Evolutionary conservation across 805 yeast species (phyloP).

Genomic region (Saccharomycopsis schoenii): DNA sequence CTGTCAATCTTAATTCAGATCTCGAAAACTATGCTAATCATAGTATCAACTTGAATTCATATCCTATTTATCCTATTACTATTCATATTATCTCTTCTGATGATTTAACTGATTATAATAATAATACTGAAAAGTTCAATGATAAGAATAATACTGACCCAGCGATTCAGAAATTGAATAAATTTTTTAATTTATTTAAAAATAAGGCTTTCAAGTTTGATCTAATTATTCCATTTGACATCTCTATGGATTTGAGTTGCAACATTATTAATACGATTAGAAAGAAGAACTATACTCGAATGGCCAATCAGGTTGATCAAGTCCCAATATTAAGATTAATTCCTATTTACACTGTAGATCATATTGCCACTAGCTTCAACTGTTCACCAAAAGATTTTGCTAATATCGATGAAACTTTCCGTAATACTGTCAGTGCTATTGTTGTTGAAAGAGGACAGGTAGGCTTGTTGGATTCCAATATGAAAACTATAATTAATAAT

Average conservation of each 20-base stretch:
- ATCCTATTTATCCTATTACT: slow-evolving; percentile 20
- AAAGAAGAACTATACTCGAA: slow-evolving; percentile 12
- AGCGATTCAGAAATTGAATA: background rate
- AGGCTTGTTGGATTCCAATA: slow-evolving; percentile 72
- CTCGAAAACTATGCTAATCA: slow-evolving; percentile 9
- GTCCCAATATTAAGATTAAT: slow-evolving; percentile 61
- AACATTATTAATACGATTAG: slow-evolving; percentile 28
- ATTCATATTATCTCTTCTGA: slow-evolving; percentile 37
- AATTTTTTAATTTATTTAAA: background rate
- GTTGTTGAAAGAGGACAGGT: slow-evolving; percentile 75
- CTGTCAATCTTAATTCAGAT: slow-evolving; percentile 11
- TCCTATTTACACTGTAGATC: slow-evolving; percentile 77
- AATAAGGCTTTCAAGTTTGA: slow-evolving; percentile 27
- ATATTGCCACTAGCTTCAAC: slow-evolving; percentile 48
- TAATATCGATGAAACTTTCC: slow-evolving; percentile 31
- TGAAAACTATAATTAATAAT: slow-evolving; percentile 64
- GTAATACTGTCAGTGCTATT: slow-evolving; percentile 67
- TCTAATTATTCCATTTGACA: slow-evolving; percentile 53
- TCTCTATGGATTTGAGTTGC: slow-evolving; percentile 38
- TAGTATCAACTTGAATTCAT: slow-evolving; percentile 5
- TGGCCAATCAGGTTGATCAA: slow-evolving; percentile 9
- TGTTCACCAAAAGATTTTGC: slow-evolving; percentile 23
- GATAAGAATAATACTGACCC: background rate
- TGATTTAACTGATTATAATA: slow-evolving; percentile 3
- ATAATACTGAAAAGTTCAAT: background rate